phyloP scores from a whole-genome alignment of 805 yeast genomes.

The Sporopachydermia quercuum region DNA sequence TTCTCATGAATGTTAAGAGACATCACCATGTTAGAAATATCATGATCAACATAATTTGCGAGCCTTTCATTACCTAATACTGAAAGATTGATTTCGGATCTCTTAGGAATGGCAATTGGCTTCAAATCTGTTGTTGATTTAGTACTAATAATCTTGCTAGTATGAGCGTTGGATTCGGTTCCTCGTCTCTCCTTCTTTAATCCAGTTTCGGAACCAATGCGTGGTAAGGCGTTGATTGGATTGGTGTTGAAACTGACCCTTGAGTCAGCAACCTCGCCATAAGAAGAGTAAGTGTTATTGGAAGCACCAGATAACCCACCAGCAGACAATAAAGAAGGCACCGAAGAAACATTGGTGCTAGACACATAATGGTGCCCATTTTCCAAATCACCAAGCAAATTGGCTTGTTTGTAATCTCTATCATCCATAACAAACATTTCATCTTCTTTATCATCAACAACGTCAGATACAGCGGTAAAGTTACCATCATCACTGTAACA shows the following conservation, averaged over 20 bases:
- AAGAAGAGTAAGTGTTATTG: background rate
- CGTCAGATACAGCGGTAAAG: constrained; percentile 8
- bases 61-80: background rate
- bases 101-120: background rate
- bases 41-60: background rate
- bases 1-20: background rate
- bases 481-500: constrained; percentile 25
- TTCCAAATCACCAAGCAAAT: background rate
- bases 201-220: background rate
- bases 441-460: constrained; percentile 4
- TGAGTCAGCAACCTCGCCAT: background rate
- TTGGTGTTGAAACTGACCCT: background rate
- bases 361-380: background rate
- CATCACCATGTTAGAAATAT: background rate
- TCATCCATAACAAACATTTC: constrained; percentile 1
- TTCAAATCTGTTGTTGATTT: background rate
- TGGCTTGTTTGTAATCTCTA: background rate
- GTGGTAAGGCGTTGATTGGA: too few species aligned
- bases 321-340: background rate
- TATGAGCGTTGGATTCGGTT: background rate
- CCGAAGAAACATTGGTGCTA: background rate
- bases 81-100: background rate
- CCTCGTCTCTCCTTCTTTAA: background rate
- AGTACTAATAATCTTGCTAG: background rate
- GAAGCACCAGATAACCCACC: background rate